Conservation (phyloP, 345 rosid genomes). For the Eucalyptus marginata region DNA sequence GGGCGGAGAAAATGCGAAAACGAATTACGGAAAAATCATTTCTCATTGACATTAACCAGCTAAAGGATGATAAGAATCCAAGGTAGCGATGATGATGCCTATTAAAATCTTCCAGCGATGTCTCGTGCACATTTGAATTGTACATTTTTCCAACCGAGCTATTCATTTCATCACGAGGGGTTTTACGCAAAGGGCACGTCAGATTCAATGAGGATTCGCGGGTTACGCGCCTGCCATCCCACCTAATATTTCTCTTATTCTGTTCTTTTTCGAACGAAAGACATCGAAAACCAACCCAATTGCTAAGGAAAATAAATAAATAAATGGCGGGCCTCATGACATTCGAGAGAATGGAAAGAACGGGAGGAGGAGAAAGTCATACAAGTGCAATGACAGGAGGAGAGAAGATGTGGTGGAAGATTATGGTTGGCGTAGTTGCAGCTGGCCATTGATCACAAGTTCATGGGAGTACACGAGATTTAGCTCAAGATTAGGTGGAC, state of each 20-base stretch:
- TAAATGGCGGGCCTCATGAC: background rate
- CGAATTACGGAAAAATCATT: background rate
- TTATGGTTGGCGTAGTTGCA: background rate
- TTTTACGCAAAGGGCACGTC: rapidly evolving
- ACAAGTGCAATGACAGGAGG: background rate
- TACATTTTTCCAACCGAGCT: background rate
- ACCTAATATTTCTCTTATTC: background rate
- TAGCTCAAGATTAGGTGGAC: background rate
- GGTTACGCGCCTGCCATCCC: background rate
- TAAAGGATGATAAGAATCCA: background rate
- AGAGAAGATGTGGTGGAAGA: background rate
- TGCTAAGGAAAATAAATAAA: background rate
- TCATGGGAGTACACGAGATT: background rate
- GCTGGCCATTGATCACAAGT: background rate
- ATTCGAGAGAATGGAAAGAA: background rate
- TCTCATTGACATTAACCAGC: background rate
- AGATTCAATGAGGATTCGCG: background rate
- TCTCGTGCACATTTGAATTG: background rate
- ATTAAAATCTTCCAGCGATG: background rate
- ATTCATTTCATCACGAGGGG: background rate
- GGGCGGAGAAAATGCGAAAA: background rate
- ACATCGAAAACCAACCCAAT: background rate
- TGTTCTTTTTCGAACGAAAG: background rate
- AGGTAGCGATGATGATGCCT: background rate
- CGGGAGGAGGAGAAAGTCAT: background rate